A percentile compares a stretch with the other conserved stretches of the same genome.
These are phyloP conservation scores for Leishmania tarentolae DNA, from an alignment of 208 protist species.

Conservation along the genomic window DNA sequence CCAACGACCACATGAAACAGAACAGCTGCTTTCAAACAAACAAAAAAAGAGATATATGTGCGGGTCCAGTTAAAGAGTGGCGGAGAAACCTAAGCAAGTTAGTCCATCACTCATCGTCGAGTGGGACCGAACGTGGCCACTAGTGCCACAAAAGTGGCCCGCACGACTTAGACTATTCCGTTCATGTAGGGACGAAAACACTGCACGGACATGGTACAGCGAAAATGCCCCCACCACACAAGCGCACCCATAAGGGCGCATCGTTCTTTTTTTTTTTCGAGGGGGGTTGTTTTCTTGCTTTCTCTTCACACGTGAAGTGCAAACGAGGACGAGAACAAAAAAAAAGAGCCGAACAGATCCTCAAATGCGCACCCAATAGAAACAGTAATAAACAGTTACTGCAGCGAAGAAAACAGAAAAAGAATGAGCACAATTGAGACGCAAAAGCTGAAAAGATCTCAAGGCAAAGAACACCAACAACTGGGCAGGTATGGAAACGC, in stretches of 20 bases:
- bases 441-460: slow-evolving; percentile 2
- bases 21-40: background rate
- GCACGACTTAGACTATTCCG: background rate
- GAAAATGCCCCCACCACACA: background rate
- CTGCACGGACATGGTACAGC: background rate
- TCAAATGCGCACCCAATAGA: slow-evolving; percentile 6
- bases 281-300: background rate
- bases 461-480: slow-evolving; percentile 3
- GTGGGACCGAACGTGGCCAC: background rate
- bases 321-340: background rate
- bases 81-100: background rate
- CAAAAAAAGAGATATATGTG: slow-evolving; percentile 10
- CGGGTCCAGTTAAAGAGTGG: slow-evolving; percentile 7
- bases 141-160: slow-evolving; percentile 2
- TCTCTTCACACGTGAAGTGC: background rate
- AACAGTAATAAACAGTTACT: background rate
- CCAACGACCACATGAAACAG: background rate
- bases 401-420: slow-evolving; percentile 4
- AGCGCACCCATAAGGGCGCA: background rate
- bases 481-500: slow-evolving; percentile 1
- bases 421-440: slow-evolving; percentile 1
- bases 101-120: background rate
- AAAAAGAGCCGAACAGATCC: slow-evolving; percentile 9
- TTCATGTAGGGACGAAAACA: background rate
- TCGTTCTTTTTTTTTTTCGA: background rate